Evolutionary conservation across 2,329 filamentous ascomycete species (phyloP).

Genomic region (Apiospora kogelbergensis): DNA sequence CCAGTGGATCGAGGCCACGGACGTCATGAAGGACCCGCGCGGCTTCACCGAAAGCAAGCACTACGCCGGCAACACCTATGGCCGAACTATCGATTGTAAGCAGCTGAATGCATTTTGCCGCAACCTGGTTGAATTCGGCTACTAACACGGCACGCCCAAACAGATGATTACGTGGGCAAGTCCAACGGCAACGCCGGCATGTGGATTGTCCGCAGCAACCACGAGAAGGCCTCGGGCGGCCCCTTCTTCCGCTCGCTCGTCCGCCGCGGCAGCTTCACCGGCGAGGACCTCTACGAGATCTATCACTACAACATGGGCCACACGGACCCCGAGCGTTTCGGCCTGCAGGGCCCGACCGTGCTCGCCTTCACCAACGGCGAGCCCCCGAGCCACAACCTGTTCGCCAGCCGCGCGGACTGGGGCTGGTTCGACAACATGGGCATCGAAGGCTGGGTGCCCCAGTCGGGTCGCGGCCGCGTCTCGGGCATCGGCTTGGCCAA

Average conservation of each 20-base stretch:
- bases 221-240: constrained; percentile 40
- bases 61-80: constrained; percentile 38
- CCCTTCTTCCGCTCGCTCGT: constrained; percentile 40
- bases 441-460: constrained; percentile 32
- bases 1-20: constrained; percentile 33
- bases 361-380: constrained; percentile 38
- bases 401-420: constrained; percentile 35
- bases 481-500: constrained; percentile 34
- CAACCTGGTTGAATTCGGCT: neutral
- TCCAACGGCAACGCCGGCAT: constrained; percentile 35
- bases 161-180: constrained; percentile 39
- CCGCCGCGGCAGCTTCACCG: constrained; percentile 34
- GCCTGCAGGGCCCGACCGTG: constrained; percentile 40
- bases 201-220: constrained; percentile 39
- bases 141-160: neutral
- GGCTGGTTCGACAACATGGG: constrained; percentile 32
- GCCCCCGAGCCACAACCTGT: constrained; percentile 36
- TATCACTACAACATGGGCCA: constrained; percentile 43
- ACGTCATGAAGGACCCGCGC: constrained; percentile 27
- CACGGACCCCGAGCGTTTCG: constrained; percentile 40
- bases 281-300: constrained; percentile 42
- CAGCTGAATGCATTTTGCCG: too few species aligned
- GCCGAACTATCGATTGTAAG: constrained; percentile 34
- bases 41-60: constrained; percentile 40
- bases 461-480: constrained; percentile 28